Base-by-base conservation (phyloP, 257 asterid species). In the Rubia yunnanensis region DNA sequence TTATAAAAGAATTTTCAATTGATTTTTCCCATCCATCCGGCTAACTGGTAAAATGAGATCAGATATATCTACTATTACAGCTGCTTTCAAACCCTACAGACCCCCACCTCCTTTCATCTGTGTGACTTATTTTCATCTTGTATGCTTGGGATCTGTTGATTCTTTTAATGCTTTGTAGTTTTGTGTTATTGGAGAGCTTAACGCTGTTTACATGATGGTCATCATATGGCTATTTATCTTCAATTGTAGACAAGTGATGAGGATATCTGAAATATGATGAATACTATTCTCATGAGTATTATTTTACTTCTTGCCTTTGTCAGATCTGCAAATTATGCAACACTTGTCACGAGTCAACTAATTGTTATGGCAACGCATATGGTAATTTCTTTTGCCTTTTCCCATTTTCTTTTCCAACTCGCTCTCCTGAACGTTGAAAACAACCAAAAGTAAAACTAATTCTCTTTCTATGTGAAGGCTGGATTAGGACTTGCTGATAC, bases 251-350 rank as follows among this genome's bases (percentile, higher is more conserved):
- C 50, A 34, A 50, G 44, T 41, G 31, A 26, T 15, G 11, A 60
- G 41, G 22, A 52, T 35, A 44, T 49, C 28, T 35, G 49, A 11
- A 48, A n/a, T 3, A 50, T 50, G 57, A 61, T 35, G 22, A 36
- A 61, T 6, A 5, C 46, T 28, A 48, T 64, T 64, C 66, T 64
- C n/a, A 46, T 26, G 46, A 26, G 44, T 63, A 36, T 63, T 14
- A 39, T 39, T 14, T 26, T 41, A 50, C 34, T 49, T 73, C 27
- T 74, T 68, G 64, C 72, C 58, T 74, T 20, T 78, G 65, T 71
- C 79, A 91, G 98, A 84, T 87, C 99, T 72, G 80, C 99, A 70
- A 92, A 92, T 83, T 92, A 92, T 81, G 96, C 96, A 9, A 84
- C 84, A 8, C 63, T 92, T 81, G 99, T 89, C 73, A 85, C 97